These are phyloP conservation scores for Hypomyces perniciosus DNA, from an alignment of 2,329 filamentous ascomycete species.

Conservation along the genomic window DNA sequence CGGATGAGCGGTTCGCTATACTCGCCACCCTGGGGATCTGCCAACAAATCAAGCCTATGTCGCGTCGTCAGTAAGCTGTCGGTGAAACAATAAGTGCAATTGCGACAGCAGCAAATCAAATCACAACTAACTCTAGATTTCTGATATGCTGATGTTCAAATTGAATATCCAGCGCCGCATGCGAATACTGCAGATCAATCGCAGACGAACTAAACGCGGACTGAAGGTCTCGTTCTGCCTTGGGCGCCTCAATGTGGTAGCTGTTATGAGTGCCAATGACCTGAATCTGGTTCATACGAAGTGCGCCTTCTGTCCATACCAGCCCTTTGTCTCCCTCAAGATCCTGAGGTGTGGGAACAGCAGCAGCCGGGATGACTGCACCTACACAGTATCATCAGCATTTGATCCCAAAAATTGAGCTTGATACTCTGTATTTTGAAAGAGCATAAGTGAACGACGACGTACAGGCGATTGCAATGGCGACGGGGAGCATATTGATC, in stretches of 20 bases:
- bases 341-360: not conserved
- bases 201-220: conserved; percentile 30
- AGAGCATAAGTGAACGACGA: no score
- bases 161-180: conserved; percentile 39
- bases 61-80: not conserved
- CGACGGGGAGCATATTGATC: no score
- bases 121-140: conserved; percentile 32
- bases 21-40: conserved; percentile 41
- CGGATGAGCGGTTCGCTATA: conserved; percentile 41
- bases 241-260: conserved; percentile 41
- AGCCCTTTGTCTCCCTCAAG: not conserved
- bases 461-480: no score
- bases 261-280: conserved; percentile 47
- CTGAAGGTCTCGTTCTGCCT: conserved; percentile 35
- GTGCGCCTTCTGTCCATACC: conserved; percentile 16
- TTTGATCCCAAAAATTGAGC: no score
- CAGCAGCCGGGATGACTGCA: not conserved
- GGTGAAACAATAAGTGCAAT: no score
- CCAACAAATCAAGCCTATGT: conserved; percentile 36
- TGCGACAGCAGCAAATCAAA: not conserved
- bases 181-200: conserved; percentile 42
- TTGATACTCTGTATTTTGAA: no score
- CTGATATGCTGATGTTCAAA: conserved; percentile 39
- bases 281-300: conserved; percentile 47
- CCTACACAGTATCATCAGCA: no score